phyloP scores from a whole-genome alignment of 2,329 filamentous ascomycete genomes.

The Fusarium robinianum region DNA sequence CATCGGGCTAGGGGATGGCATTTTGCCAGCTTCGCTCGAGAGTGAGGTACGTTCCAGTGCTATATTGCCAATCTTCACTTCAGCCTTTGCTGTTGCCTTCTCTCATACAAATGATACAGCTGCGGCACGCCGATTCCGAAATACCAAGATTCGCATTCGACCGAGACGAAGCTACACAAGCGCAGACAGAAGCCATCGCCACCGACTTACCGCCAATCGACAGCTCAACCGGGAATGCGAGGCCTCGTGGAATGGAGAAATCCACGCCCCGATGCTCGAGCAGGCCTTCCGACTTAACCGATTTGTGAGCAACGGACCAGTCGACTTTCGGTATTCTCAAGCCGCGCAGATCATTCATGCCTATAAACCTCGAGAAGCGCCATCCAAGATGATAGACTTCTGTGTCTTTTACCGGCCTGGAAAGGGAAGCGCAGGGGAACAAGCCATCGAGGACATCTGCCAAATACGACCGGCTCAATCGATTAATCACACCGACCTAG shows the following conservation, averaged over 20 bases:
- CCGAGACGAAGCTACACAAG: constrained; percentile 7
- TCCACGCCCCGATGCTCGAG: constrained; percentile 18
- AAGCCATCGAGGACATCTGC: constrained; percentile 9
- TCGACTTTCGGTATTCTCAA: constrained; percentile 6
- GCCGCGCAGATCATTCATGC: constrained; percentile 10
- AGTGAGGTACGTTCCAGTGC: constrained; percentile 5
- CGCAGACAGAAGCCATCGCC: constrained; percentile 5
- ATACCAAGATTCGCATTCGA: constrained; percentile 11
- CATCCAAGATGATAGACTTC: constrained; percentile 27
- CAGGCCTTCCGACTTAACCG: constrained; percentile 10
- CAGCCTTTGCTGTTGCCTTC: neutral
- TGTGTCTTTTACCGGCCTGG: constrained; percentile 13
- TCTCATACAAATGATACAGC: constrained; percentile 6
- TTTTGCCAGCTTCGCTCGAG: constrained; percentile 12
- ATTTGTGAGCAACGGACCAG: constrained; percentile 6
- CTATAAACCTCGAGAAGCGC: constrained; percentile 18
- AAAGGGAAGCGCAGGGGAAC: constrained; percentile 8
- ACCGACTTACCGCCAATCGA: constrained; percentile 9
- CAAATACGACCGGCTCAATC: constrained; percentile 15
- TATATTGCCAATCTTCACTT: constrained; percentile 1
- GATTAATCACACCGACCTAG: constrained; percentile 28
- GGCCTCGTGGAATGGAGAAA: constrained; percentile 22
- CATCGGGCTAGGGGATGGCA: constrained; percentile 4
- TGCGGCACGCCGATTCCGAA: constrained; percentile 3
- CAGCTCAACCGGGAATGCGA: constrained; percentile 15